A percentile compares a stretch with the other conserved stretches of the same genome.
Conservation (phyloP, 2,329 filamentous ascomycete genomes). For the Amauroascus verrucosus region DNA sequence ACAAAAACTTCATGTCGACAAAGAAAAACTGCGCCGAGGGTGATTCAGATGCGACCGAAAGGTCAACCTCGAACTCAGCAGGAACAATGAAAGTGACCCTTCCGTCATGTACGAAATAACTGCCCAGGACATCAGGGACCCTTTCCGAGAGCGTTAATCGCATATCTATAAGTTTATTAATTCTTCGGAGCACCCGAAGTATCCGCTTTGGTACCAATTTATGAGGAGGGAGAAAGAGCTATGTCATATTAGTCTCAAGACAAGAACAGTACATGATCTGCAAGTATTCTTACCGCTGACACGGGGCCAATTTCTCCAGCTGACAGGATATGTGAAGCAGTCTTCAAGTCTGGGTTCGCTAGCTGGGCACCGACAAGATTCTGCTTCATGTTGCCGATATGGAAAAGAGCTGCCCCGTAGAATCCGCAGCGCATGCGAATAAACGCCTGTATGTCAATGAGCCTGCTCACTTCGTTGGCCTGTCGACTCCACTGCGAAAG, state of each 20-base stretch:
- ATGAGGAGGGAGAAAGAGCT: constrained; percentile 69
- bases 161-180: constrained; percentile 74
- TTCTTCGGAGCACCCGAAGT: constrained; percentile 62
- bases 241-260: constrained; percentile 6
- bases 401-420: constrained; percentile 52
- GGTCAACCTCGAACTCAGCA: constrained; percentile 83
- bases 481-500: constrained; percentile 83
- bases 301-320: constrained; percentile 68
- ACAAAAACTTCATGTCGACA: constrained; percentile 79
- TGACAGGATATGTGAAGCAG: constrained; percentile 73
- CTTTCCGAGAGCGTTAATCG: constrained; percentile 77
- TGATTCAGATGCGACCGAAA: constrained; percentile 82
- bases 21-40: constrained; percentile 81
- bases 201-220: constrained; percentile 61
- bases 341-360: constrained; percentile 82
- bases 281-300: constrained; percentile 52
- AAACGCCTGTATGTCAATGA: constrained; percentile 78
- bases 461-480: constrained; percentile 65
- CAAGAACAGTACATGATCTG: not conserved
- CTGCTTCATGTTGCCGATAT: constrained; percentile 61
- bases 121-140: constrained; percentile 65
- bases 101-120: constrained; percentile 73
- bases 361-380: constrained; percentile 63
- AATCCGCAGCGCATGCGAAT: constrained; percentile 52
- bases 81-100: constrained; percentile 76